Base-by-base conservation (phyloP, 768 basidiomycete genomes). In the Lentinula aciculospora region DNA sequence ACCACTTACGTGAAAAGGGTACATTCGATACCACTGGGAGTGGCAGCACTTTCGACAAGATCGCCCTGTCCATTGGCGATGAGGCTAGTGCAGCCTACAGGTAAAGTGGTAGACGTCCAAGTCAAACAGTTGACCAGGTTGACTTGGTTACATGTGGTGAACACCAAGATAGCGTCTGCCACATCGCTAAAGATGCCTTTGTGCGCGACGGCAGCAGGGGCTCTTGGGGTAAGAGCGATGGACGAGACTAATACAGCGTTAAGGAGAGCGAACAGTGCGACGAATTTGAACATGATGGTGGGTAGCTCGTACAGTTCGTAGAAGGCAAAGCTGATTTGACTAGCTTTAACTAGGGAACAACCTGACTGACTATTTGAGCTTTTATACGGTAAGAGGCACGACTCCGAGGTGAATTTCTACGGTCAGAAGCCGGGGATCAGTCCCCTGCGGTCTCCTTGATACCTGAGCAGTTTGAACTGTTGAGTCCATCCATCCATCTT, bases 211-310 rank as follows among this genome's bases (percentile, higher is more conserved):
- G 46, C 31, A 15, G 57, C 28, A 15, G 51, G 25, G 13, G 60
- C 50, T 31, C 29, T 47, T 15, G 46, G 46, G 17, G 29, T 39
- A 29, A 45, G 32, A 19, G 44, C 29, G n/a, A 48, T 27, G 29
- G 61, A 61, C 8, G 61, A 48, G 4, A 48, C 61, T 44, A 47
- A 37, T 36, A 44, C 54, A 4, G 61, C 61, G 51, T 54, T 58
- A 21, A 58, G 28, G 49, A 62, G 58, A 53, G 58, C 61, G 32
- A 62, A 62, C 58, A 62, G 61, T 37, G 58, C 61, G 55, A 54
- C 17, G 21, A 27, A 45, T 55, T 57, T 59, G 49, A 59, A 56
- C 49, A 59, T 59, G 53, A n/a, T 54, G 39, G 29, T 37, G n/a
- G n/a, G 23, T 36, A n/a, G n/a, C n/a, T n/a, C 42, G 50, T 44